These are phyloP conservation scores for Pseudocercospora cruenta DNA, from an alignment of 2,329 filamentous ascomycete species.

Conservation along the genomic window DNA sequence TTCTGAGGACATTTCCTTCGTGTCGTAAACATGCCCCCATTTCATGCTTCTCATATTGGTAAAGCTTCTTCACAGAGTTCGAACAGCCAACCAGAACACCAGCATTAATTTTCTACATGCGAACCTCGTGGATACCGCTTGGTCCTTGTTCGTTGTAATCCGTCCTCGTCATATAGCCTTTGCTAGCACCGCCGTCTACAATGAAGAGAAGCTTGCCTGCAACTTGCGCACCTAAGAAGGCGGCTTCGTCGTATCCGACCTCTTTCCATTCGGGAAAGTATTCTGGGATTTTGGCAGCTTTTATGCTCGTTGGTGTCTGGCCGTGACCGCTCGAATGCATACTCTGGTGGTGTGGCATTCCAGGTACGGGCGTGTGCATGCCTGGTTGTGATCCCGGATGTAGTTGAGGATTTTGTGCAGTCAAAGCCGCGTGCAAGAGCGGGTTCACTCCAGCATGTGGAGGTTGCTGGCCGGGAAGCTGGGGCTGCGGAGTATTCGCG, in stretches of 20 bases:
- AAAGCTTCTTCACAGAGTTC: neutral
- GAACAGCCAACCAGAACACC: neutral
- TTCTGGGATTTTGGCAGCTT: conserved; percentile 73
- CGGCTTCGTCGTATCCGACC: conserved; percentile 73
- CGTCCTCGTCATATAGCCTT: conserved; percentile 69
- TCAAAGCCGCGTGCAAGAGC: conserved; percentile 87
- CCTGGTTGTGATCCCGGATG: conserved; percentile 37
- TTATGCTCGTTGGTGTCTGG: conserved; percentile 83
- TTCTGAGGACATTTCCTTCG: neutral
- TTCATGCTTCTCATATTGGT: neutral
- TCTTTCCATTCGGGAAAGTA: conserved; percentile 92
- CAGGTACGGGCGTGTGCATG: conserved; percentile 11
- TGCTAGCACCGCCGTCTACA: conserved; percentile 66
- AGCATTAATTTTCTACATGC: conserved; percentile 18
- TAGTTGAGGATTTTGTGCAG: conserved; percentile 61
- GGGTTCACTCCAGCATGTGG: conserved; percentile 71
- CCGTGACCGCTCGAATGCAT: conserved; percentile 59
- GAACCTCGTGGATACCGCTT: conserved; percentile 63
- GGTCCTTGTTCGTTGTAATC: conserved; percentile 72
- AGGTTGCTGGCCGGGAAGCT: conserved; percentile 45
- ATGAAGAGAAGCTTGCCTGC: conserved; percentile 76
- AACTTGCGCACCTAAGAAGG: conserved; percentile 85
- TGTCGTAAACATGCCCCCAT: neutral
- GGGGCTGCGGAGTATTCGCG: conserved; percentile 80
- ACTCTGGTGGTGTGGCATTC: conserved; percentile 37